Evolutionary conservation across 495 filamentous ascomycete genomes (phyloP), one percentile per base, ranked within the genome.

Genomic region (Rusavskia elegans): DNA sequence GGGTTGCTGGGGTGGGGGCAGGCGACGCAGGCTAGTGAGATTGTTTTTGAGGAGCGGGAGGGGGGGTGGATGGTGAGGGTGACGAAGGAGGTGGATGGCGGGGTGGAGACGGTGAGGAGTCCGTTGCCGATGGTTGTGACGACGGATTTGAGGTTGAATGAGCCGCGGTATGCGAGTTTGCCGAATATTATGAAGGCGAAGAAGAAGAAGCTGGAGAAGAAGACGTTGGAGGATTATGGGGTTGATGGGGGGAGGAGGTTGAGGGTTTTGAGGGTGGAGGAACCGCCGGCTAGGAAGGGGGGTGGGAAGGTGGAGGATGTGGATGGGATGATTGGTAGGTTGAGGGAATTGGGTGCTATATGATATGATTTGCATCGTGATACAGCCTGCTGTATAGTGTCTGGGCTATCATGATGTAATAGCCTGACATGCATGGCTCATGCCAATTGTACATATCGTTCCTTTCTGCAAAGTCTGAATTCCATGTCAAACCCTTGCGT

Each of bases 181-280:
- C 90, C 87, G 59, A 96, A 96, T 68, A 97, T 98, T 54, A 98
- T 98, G 93, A 97, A 96, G 81, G 92, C 92, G 51, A 97, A 97
- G 84, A 98, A 97, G 85, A 98, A 97, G 81, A 83, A 84, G 59
- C 61, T 98, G 59, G 86, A 88, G 66, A 97, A 94, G 83, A 84
- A 85, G 78, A 85, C 71, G 45, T 63, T 94, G 64, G 78, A 66
- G 48, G 90, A 97, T 64, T 83, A 81, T 65, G 74, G 89, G 9
- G 80, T 87, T 61, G 73, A 78, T 49, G 72, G 72, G 50, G 72
- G 74, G 67, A 80, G 71, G 65, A 72, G 90, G 62, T 70, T 98
- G 67, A 93, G 89, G 82, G 84, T 86, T 48, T 48, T 96, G 52
- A 85, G 85, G 74, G 88, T 94, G 52, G 84, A 78, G 38, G 92